phyloP scores from a whole-genome alignment of 176 grass and related monocot species.

The Elymus sibiricus region DNA sequence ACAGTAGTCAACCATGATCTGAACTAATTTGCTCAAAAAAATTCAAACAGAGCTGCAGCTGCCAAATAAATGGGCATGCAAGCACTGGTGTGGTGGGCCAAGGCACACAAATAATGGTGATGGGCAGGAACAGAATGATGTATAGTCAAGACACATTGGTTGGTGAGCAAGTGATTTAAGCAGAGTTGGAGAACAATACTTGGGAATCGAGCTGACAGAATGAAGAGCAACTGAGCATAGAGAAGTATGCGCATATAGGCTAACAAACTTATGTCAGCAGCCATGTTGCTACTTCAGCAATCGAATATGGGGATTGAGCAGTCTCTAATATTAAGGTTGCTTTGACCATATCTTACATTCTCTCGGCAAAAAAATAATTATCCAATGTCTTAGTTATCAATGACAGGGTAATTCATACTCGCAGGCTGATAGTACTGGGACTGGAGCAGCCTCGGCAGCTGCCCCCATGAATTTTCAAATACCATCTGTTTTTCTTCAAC shows the following conservation, averaged over 20 bases:
- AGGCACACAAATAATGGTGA: background rate
- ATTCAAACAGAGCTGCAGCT: background rate
- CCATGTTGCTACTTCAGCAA: background rate
- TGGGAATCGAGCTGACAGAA: background rate
- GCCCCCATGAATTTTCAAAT: background rate
- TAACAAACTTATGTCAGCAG: background rate
- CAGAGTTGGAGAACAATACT: background rate
- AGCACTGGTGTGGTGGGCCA: background rate
- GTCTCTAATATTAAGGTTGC: background rate
- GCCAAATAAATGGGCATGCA: background rate
- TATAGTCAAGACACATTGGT: background rate
- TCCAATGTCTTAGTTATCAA: background rate
- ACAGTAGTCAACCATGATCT: background rate
- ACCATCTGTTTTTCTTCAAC: background rate
- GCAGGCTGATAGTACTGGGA: background rate
- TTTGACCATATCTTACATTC: background rate
- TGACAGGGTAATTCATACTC: background rate
- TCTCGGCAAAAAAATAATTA: background rate
- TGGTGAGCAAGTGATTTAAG: background rate
- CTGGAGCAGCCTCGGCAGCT: background rate
- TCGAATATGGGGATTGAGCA: background rate
- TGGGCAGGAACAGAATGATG: background rate
- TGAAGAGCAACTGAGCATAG: background rate
- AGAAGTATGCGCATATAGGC: background rate
- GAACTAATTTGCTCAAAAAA: conserved; percentile 17